Evolutionary conservation across 1,284 basidiomycete genomes (phyloP), one percentile per base, ranked within the genome.

Genomic region (Ganoderma boninense): DNA sequence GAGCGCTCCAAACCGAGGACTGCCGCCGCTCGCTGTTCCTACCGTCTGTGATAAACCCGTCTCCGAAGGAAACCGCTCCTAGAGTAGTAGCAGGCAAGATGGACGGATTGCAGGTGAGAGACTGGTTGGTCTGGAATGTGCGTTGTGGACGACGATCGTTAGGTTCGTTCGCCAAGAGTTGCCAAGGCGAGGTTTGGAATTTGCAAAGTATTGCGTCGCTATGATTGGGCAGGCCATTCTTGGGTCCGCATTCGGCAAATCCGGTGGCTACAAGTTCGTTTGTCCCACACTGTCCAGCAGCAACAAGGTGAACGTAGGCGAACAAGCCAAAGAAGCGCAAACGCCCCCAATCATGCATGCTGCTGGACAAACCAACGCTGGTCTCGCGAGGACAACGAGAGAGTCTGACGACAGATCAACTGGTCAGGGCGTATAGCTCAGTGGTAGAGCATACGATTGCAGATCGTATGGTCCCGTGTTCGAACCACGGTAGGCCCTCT

Each of bases 361-460:
- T 35, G 35, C 7, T 35, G 35, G 35, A 3, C 3, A 35, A 35
- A 35, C 3, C 35, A 35, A 35, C 7, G 35, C 35, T 4, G 35
- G 35, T 35, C 7, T 35, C 3, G 35, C 7, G 35, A 10, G 38
- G 10, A 38, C 1, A 10, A 38, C 3, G 38, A 38, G 3, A 38
- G 13, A 14, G 44, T 0, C 13, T 26, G 11, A 52, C 10, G 13
- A 4, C 23, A 2, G 2, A 7, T 4, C 11, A 2, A 1, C 13
- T 11, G 49, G 2, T 8, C 13, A 52, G 49, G 64, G 54, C 64
- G 35, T 59, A 65, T 65, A 65, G 64, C 64, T 65, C 64, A 65
- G 64, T 65, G 64, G 64, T 65, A 65, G 64, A 65, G 64, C 54
- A 65, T 59, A 59, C 64, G 64, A 65, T 65, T 65, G 64, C 64